Percentiles rank a stretch among this genome's conserved stretches.
phyloP scores from a whole-genome alignment of 495 filamentous ascomycete species.

The Xylaria flabelliformis region DNA sequence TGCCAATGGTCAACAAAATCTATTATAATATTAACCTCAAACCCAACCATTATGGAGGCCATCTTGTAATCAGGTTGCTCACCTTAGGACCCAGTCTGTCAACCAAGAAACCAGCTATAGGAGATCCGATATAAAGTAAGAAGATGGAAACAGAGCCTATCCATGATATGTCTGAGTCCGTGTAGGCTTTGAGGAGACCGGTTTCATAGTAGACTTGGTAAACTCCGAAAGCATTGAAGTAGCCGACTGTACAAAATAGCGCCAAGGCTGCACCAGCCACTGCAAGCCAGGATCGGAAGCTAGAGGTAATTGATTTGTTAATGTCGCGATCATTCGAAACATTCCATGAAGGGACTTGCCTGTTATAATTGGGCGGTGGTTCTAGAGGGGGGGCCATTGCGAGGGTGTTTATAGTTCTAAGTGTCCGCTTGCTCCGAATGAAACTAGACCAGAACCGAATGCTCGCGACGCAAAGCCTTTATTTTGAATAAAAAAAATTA shows the following conservation, averaged over 20 bases:
- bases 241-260: slow-evolving; percentile 52
- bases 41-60: not conserved
- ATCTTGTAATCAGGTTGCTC: slow-evolving; percentile 13
- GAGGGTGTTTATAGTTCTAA: not conserved
- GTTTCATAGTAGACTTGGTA: slow-evolving; percentile 64
- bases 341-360: not conserved
- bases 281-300: slow-evolving; percentile 37
- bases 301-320: not conserved
- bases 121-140: slow-evolving; percentile 46
- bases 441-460: not conserved
- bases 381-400: slow-evolving; percentile 16
- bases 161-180: slow-evolving; percentile 54
- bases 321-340: not conserved
- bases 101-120: slow-evolving; percentile 50
- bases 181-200: slow-evolving; percentile 51
- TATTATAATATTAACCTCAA: slow-evolving; percentile 11
- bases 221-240: slow-evolving; percentile 64
- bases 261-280: slow-evolving; percentile 35
- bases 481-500: not conserved
- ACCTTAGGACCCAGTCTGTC: slow-evolving; percentile 53
- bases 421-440: not conserved
- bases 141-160: slow-evolving; percentile 57
- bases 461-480: not conserved
- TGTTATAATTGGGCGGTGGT: slow-evolving; percentile 23
- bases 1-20: slow-evolving; percentile 28